Base-by-base conservation (phyloP, 495 filamentous ascomycete species). In the Margaritispora aquatica region DNA sequence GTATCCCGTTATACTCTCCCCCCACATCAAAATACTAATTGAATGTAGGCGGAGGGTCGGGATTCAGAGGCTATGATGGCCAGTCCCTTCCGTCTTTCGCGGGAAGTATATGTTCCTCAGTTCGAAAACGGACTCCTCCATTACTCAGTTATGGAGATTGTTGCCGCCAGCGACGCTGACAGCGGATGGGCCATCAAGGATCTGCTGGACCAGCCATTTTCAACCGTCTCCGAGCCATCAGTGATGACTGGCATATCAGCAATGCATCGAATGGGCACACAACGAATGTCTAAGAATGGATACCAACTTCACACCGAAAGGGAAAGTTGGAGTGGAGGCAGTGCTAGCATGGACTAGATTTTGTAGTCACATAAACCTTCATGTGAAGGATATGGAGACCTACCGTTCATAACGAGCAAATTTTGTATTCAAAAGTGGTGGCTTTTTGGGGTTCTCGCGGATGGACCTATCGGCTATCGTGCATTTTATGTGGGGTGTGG, bases 81-180 rank as follows among this genome's bases (percentile, higher is more conserved):
- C 51, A 59, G 55, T 47, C 58, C 52, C 29, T 63, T 61, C 56
- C 58, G 54, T 62, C 69, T 64, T 31, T 62, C 68, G 3, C 65
- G 48, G 52, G 68, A 75, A 55, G 66, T 71, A 29, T 73, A 68
- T 46, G 73, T 78, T 19, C 76, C 77, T 20, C 70, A 70, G n/a
- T 63, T 74, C 24, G 68, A 70, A 51, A 71, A 74, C 24, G 77
- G 77, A 20, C 70, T 65, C 10, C 61, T 79, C 23, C 70, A 73
- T 38, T 77, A 78, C 64, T 76, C 67, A 5, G 51, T 74, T 55
- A 75, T 75, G 73, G 74, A 76, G 52, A 68, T 77, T 24, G 68
- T 77, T 38, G 68, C 66, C 26, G 60, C 57, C 27, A 64, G 61
- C 46, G 65, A 64, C 44, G 24, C 29, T 1, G 61, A 64, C 27